Percentiles rank a stretch among this genome's conserved stretches.
These are phyloP conservation scores for Penicillium sp. DNA, from an alignment of 2,329 filamentous ascomycete genomes.

Conservation along the genomic window DNA sequence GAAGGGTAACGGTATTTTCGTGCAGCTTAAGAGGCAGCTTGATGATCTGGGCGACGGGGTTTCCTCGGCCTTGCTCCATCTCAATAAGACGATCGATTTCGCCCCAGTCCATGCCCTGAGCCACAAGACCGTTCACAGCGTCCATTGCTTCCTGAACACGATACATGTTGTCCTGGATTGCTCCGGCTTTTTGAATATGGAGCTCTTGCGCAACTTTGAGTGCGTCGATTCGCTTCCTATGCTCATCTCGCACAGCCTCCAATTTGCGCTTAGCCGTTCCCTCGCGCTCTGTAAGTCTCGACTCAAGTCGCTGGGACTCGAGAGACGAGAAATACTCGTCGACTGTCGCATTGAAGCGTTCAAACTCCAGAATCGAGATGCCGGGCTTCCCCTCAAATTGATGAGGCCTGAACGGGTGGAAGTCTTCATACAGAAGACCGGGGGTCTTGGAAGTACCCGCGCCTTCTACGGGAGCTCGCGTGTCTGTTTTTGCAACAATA, in stretches of 20 bases:
- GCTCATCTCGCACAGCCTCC: constrained; percentile 76
- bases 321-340: constrained; percentile 97
- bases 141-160: constrained; percentile 89
- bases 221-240: constrained; percentile 77
- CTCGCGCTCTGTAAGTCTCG: constrained; percentile 74
- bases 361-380: constrained; percentile 67
- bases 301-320: constrained; percentile 88
- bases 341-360: constrained; percentile 85
- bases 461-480: constrained; percentile 36
- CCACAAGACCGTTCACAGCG: constrained; percentile 85
- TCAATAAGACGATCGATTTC: constrained; percentile 85
- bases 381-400: constrained; percentile 68
- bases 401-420: constrained; percentile 81
- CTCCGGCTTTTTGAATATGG: constrained; percentile 81
- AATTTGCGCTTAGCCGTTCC: constrained; percentile 76
- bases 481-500: constrained; percentile 68
- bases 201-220: constrained; percentile 75
- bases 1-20: constrained; percentile 81
- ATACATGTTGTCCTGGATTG: constrained; percentile 85
- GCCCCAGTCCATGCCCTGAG: constrained; percentile 95
- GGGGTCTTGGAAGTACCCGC: constrained; percentile 34
- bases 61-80: constrained; percentile 72
- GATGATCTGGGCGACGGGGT: constrained; percentile 82
- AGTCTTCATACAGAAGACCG: constrained; percentile 78
- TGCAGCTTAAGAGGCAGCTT: constrained; percentile 80